Base-by-base conservation (phyloP, 1,284 basidiomycete species). In the Ceratobasidium sp. region DNA sequence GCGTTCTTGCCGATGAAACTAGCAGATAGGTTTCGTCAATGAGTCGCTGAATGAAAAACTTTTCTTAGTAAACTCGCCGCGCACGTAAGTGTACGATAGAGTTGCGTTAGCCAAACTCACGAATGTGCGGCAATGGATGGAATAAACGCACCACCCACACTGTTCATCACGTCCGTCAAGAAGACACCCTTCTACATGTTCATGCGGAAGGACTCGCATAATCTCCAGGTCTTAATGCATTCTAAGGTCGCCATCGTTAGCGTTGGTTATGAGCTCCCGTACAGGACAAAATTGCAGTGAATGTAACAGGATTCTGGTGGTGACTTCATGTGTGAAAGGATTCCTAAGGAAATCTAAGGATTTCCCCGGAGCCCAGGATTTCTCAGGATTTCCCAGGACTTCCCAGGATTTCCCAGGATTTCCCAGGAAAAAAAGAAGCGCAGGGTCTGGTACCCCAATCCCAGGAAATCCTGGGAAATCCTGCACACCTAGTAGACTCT, bases 181-280 rank as follows among this genome's bases (percentile, higher is more conserved):
- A 70, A 99, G 91, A 85, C 97, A 99, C 44, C 97, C 97, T 86
- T 99, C 97, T 82, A 99, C 90, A 78, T 99, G 93, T 85, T 99
- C 99, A 89, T 99, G 97, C 1, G 97, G 97, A 86, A 99, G 97
- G 48, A 97, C 97, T 78, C 97, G 94, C 84, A 99, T 90, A 83
- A 99, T 99, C 86, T 99, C 97, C 66, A 97, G 93, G 86, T 99
- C 97, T 87, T 99, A 99, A 91, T 97, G 99, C 1, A 97, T 99
- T 44, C 97, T 97, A 0, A 97, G 97, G 86, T 99, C 97, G 79
- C 97, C 97, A 87, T 99, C 97, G 84, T 99, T 97, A 56, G 97
- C 97, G 85, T 99, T 99, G 83, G 33, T 33, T 33, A 33, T 33
- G 33, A 33, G 33, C 33, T 33, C 33, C 33, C 33, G 33, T 33